Evolutionary conservation across 805 yeast genomes (phyloP), one percentile per base, ranked within the genome.

Genomic region (Schizosaccharomyces octosporus): DNA sequence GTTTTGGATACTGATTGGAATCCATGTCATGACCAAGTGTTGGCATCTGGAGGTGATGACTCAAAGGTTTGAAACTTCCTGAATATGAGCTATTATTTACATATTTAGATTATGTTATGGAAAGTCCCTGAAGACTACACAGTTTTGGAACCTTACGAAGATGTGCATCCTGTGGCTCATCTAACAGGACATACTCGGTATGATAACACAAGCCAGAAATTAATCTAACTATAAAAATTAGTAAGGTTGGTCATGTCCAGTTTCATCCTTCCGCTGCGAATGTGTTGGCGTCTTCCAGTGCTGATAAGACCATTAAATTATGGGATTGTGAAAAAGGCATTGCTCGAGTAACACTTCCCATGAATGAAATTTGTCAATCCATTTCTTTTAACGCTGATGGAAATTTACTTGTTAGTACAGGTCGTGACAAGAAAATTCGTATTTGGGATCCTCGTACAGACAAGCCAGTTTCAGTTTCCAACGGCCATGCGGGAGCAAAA

Each of bases 1-100:
- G 97, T 93, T 43, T 78, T 93, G 66, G 99, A 93, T 73, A 90
- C 97, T 0, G 95, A 86, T 63, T 93, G 90, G 76, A 85, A 88
- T 72, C 98, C 98, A 1, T 93, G 89, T 71, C 80, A 90, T 70
- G 82, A 81, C 63, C 76, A 78, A 65, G 78, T 81, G 67, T 72
- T 89, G 61, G 94, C 82, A 3, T 84, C 95, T 60, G 82, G 85
- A 58, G 83, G 94, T 36, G 90, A 85, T 64, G 94, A 85, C 69
- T 85, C 82, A 69, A 84, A 87, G 62, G 65, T 63, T 61, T 4
- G 61, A 15, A 41, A 5, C 15, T 15, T 15, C 2, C 9, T 51
- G 36, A 24, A 6, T 32, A 42, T 13, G 3, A 83, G 82, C 27
- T 31, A 31, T 41, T 42, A 27, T 29, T 39, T 55, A 36, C 29